phyloP scores from a whole-genome alignment of 768 basidiomycete species.

The Collybia nuda region DNA sequence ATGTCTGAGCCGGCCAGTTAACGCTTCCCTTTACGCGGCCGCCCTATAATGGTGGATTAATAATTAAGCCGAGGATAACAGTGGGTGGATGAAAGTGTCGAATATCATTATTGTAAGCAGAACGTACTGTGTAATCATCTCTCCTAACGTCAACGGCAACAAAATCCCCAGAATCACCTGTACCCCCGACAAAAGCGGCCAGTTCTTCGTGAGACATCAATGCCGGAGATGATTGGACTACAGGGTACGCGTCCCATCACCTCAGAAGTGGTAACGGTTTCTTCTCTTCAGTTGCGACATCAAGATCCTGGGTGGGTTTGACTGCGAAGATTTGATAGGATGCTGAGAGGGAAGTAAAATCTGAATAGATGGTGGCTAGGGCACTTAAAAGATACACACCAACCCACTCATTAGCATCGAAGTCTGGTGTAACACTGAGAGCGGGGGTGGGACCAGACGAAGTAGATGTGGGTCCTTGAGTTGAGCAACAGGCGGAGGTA shows the following conservation, averaged over 20 bases:
- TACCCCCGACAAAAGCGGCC: slow-evolving; percentile 27
- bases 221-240: slow-evolving; percentile 28
- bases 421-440: slow-evolving; percentile 9
- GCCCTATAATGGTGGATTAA: slow-evolving; percentile 30
- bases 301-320: slow-evolving; percentile 24
- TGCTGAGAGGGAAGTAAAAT: slow-evolving; percentile 22
- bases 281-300: slow-evolving; percentile 1
- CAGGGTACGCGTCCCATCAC: slow-evolving; percentile 60
- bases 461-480: too few species aligned
- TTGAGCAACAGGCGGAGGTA: too few species aligned
- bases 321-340: slow-evolving; percentile 48
- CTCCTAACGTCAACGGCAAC: slow-evolving; percentile 50
- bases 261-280: slow-evolving; percentile 29
- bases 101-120: not conserved
- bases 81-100: not conserved
- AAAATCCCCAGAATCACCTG: slow-evolving; percentile 10
- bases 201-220: slow-evolving; percentile 36
- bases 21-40: slow-evolving; percentile 53
- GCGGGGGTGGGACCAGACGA: too few species aligned
- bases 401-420: slow-evolving; percentile 44
- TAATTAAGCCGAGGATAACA: not conserved
- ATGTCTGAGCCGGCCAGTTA: slow-evolving; percentile 49
- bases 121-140: slow-evolving; percentile 43
- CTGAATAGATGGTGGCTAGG: not conserved
- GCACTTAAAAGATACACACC: slow-evolving; percentile 26